phyloP scores from a whole-genome alignment of 78 protist species.

The Anaeramoeba flamelloides region DNA sequence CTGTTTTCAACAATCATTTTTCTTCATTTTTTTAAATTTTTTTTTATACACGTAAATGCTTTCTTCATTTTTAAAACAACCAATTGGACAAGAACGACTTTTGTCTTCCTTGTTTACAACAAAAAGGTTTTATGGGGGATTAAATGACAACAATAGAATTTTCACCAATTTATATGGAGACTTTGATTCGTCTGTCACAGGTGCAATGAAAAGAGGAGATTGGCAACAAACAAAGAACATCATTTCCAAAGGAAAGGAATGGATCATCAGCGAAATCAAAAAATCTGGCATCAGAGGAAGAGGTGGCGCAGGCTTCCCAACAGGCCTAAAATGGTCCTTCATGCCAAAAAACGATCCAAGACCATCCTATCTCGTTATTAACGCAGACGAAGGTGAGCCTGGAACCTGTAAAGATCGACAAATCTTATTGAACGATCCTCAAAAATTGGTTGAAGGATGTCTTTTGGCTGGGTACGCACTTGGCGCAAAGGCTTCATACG shows the following conservation, averaged over 20 bases:
- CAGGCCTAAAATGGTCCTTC: conserved; percentile 91
- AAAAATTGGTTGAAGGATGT: conserved; percentile 90
- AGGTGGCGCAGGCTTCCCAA: conserved; percentile 94
- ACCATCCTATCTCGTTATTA: conserved; percentile 90
- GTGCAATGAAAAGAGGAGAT: too few relatives aligned
- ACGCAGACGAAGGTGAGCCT: conserved; percentile 98
- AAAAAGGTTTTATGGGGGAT: conserved; percentile 61
- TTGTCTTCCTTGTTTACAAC: too few relatives aligned
- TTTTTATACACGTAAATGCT: too few relatives aligned
- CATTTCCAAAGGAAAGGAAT: conserved; percentile 30
- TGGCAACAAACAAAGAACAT: conserved; percentile 83
- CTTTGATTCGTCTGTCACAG: too few relatives aligned
- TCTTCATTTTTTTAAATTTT: too few relatives aligned
- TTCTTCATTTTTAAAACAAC: too few relatives aligned
- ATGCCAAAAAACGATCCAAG: conserved; percentile 82
- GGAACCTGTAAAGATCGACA: conserved; percentile 98
- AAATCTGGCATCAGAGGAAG: conserved; percentile 85
- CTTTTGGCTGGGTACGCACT: conserved; percentile 84
- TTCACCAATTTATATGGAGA: conserved; percentile 75
- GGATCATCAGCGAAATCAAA: conserved; percentile 74
- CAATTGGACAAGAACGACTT: too few relatives aligned
- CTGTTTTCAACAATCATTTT: too few relatives aligned
- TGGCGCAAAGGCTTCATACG: conserved; percentile 88
- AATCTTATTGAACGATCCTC: conserved; percentile 95
- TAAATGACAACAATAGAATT: conserved; percentile 77